Evolutionary conservation across 176 grass and related monocot genomes (phyloP), one percentile per base, ranked within the genome.

Genomic region (Aegilops umbellulata): DNA sequence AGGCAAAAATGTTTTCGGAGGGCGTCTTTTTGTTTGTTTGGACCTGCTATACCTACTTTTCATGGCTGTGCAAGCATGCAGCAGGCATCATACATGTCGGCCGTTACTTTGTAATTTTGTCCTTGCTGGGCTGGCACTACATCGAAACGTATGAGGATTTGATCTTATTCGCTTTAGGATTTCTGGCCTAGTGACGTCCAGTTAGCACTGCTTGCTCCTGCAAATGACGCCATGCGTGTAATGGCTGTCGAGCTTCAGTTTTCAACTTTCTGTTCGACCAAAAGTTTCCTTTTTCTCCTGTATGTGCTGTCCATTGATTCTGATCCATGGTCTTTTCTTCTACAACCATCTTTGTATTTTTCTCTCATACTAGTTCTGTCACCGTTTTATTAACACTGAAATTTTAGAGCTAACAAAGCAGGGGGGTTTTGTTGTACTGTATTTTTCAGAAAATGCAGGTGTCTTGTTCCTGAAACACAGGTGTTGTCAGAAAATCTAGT

Each of bases 171-270:
- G 39, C 47, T 69, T 74, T 10, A 38, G 44, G 22, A 68, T 76
- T 76, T 75, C 61, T 39, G 85, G 44, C 2, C 67, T 61, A 22
- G 55, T 58, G 55, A 58, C 55, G 55, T 22, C 7, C 55, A 61
- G 25, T 81, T 81, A 44, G 69, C 62, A 27, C 57, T 69, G 63
- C 63, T 64, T 69, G 63, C 63, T 23, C 30, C 62, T 70, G 22
- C 24, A 81, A 85, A 85, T 41, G 85, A 8, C 27, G 35, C 7
- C 71, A 29, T 74, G 29, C 42, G 35, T 84, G 60, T 84, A 19
- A 75, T 19, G 76, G 20, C 41, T 57, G 46, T 14, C 68, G 47
- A 87, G 46, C 69, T 91, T 91, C 85, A 80, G 81, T 84, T 91
- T 91, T 76, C 81, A 62, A 35, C 61, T 51, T 17, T 85, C 49